Base-by-base conservation (phyloP, 2,329 filamentous ascomycete species). In the Stachybotrys elegans region DNA sequence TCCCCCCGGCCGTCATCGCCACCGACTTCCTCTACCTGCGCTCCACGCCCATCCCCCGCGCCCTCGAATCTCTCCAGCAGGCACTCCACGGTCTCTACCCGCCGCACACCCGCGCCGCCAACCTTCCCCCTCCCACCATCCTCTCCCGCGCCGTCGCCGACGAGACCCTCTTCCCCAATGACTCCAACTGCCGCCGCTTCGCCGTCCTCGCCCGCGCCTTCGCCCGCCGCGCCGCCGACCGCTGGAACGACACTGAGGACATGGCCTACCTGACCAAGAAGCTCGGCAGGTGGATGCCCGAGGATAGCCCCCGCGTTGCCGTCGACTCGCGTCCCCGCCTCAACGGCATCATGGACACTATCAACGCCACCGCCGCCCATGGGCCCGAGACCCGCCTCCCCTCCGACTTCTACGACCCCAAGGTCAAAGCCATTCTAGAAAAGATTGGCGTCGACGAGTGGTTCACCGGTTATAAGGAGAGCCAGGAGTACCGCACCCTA, bases 301-400 rank as follows among this genome's bases (percentile, higher is more conserved):
- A 81, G 7, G 74, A 75, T 27, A 75, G 72, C 22, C 77, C 77
- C 11, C 74, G 76, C 31, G 83, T 96, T 8, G 87, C 86, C 21
- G 88, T 97, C 8, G 90, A 96, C 63, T 84, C 83, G 1, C 84
- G 84, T 47, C 93, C 93, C 1, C 77, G 91, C 36, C 73, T 97
- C 12, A 90, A 83, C 6, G 93, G 93, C 43, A 85, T 98, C 56
- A 89, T 95, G 86, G 93, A 98, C 67, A 93, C 88, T 0, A 78
- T 97, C 58, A 97, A 96, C 60, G 81, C 88, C 6, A 95, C 89
- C 0, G 73, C 86, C 12, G 92, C 91, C 3, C 93, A 97, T 61
- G 63, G 62, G 17, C 79, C 86, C 0, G 77, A 78, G 11, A 96
- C 91, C 0, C 81, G 76, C 37, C 75, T 97, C 3, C 93, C 93